Evolutionary conservation across 148 eudicot genomes (phyloP), one percentile per base, ranked within the genome.

Genomic region (Rhododendron simsii): DNA sequence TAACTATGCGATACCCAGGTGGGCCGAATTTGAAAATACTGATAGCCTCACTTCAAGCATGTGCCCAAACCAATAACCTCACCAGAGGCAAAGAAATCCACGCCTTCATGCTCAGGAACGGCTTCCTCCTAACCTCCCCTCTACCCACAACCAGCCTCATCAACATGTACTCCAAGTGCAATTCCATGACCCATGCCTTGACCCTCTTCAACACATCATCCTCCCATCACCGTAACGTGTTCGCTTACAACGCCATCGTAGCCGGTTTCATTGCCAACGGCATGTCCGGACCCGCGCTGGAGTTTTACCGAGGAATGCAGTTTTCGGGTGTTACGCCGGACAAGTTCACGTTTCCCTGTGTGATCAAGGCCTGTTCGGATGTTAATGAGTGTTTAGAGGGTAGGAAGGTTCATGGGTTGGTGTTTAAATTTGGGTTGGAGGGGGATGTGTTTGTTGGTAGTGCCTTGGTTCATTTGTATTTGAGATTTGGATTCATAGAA

Each of bases 161-260:
- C 80, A 93, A 92, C 88, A 92, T 94, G 95, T 94, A 94, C 85
- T 94, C 95, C 59, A 93, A 94, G 73, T 93, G 98, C 77, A 87
- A 89, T 80, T 80, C 67, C 84, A 90, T 91, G 44, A 7, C 88
- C 39, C 82, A 92, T 47, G 98, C 94, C 15, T 57, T 87, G 8
- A 86, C 86, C 0, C 91, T 94, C 30, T 94, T 94, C n/a, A 5
- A 85, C 61, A 48, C 87, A 8, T 88, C 91, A 5, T 89, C 90
- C 4, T 28, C 78, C 53, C 45, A 51, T 77, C 30, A 57, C 39
- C 90, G 74, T 48, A 94, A 94, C 67, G 90, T 92, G 44, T 94
- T 86, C 85, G 84, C 87, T 84, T 93, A 87, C 74, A 94, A 94
- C 75, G 92, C 97, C 11, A 90, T 93, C 4, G 86, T 94, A 35